Percentiles rank a stretch among this genome's conserved stretches.
phyloP scores from a whole-genome alignment of 768 basidiomycete genomes.

The Boletus insuetus region DNA sequence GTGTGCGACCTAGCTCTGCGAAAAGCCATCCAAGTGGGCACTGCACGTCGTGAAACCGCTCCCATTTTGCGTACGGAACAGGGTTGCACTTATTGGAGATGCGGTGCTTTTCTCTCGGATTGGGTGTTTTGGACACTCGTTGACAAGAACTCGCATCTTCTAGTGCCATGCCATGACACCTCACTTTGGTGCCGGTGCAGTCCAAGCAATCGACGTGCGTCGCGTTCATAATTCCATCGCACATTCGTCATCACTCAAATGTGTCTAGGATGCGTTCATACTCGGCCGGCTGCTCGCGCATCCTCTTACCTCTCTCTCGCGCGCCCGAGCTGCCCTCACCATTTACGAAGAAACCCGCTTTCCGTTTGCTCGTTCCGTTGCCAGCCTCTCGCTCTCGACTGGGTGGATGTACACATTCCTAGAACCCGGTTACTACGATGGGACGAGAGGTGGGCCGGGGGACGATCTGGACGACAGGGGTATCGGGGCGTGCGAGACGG shows the following conservation, averaged over 20 bases:
- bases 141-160: background rate
- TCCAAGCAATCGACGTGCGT: slow-evolving; percentile 27
- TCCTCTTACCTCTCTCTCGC: slow-evolving; percentile 6
- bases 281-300: slow-evolving; percentile 26
- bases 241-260: background rate
- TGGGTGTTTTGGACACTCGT: no score
- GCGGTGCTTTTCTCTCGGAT: slow-evolving; percentile 30
- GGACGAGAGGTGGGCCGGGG: slow-evolving; percentile 1
- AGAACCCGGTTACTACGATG: slow-evolving; percentile 22
- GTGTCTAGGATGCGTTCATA: slow-evolving; percentile 16
- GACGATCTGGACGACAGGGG: slow-evolving; percentile 8
- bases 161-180: slow-evolving; percentile 29
- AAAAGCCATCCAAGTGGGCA: slow-evolving; percentile 42
- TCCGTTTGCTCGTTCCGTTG: slow-evolving; percentile 13
- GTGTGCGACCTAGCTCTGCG: slow-evolving; percentile 29
- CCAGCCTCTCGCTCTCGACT: slow-evolving; percentile 12
- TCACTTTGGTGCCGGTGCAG: slow-evolving; percentile 23
- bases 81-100: slow-evolving; percentile 50
- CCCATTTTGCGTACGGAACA: slow-evolving; percentile 36
- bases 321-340: slow-evolving; percentile 1
- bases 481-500: slow-evolving; percentile 9
- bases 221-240: background rate
- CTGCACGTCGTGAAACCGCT: slow-evolving; percentile 43
- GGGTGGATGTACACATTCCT: slow-evolving; percentile 21
- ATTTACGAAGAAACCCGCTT: slow-evolving; percentile 16